These are phyloP conservation scores for Papilionanthe hybrid DNA, from an alignment of 116 monocot species.

Conservation along the genomic window DNA sequence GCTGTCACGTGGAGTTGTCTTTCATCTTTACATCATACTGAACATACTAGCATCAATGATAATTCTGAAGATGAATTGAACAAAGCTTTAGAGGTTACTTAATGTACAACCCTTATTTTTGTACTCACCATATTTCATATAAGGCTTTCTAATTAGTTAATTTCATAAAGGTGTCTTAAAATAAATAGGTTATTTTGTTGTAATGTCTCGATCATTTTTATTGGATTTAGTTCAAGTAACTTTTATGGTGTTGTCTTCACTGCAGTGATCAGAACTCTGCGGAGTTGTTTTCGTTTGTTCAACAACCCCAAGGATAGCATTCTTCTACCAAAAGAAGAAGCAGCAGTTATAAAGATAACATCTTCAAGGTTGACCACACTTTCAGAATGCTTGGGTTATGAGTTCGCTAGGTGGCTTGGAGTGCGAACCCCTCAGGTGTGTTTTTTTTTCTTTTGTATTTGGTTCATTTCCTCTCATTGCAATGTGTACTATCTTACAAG, in stretches of 20 bases:
- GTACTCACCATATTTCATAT: background rate
- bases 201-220: background rate
- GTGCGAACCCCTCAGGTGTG: conserved; percentile 78
- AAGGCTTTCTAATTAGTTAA: background rate
- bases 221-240: background rate
- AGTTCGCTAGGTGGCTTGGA: conserved; percentile 88
- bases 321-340: conserved; percentile 40
- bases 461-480: background rate
- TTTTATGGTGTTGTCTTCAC: background rate
- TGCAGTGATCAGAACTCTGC: conserved; percentile 90
- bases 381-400: conserved; percentile 92
- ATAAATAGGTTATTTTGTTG: background rate
- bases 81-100: conserved; percentile 72
- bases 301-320: conserved; percentile 15
- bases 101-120: background rate
- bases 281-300: conserved; percentile 94
- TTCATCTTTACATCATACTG: conserved; percentile 73
- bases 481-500: conserved; percentile 1
- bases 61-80: conserved; percentile 78
- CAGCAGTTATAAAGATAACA: conserved; percentile 83
- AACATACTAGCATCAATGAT: conserved; percentile 69
- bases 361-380: conserved; percentile 93
- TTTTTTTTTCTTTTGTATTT: background rate
- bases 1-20: conserved; percentile 64
- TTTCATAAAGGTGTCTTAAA: background rate